Evolutionary conservation across 2,329 filamentous ascomycete genomes (phyloP), one percentile per base, ranked within the genome.

Genomic region (Paraphaeosphaeria sporulosa): DNA sequence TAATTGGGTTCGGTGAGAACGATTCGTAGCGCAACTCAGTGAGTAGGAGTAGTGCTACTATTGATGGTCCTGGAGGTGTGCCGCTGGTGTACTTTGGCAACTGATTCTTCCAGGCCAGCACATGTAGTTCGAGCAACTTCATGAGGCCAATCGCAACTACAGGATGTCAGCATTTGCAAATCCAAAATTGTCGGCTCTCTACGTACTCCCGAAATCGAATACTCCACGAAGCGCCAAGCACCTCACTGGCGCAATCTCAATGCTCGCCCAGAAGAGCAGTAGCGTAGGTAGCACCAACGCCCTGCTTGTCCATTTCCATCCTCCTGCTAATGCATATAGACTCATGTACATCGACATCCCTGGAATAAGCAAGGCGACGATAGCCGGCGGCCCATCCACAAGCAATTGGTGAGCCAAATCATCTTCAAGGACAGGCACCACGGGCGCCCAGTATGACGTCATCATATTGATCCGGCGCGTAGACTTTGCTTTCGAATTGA

Each of bases 21-120:
- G 77, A 80, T 58, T 81, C 79, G 63, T 80, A 81, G 53, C 79
- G 76, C 10, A 81, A 66, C 63, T 81, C 79, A 1, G 76, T 80
- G 12, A 80, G 61, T 17, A 78, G 57, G 12, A 79, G 68, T 15
- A 81, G 64, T 1, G 64, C 54, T 12, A 57, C 46, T 19, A 61
- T 47, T 2, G 59, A 54, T 21, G 64, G 63, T 4, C 42, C 42
- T 10, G 63, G 63, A 10, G 64, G 64, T 1, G 13, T 38, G 9
- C 66, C 60, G 30, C 68, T 67, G 15, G 69, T 70, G 62, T 79
- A 80, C 53, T 56, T 63, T 12, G 77, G 79, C 12, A 77, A 65
- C 12, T 66, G 61, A 53, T 77, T 62, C 19, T 71, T 71, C 19
- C 78, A 72, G 12, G 69, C 72, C 64, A 76, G 78, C 15, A 79